A percentile compares a stretch with the other conserved stretches of the same genome.
These are phyloP conservation scores for Chaetomium globosum DNA, from an alignment of 2,329 filamentous ascomycete genomes.

Conservation along the genomic window DNA sequence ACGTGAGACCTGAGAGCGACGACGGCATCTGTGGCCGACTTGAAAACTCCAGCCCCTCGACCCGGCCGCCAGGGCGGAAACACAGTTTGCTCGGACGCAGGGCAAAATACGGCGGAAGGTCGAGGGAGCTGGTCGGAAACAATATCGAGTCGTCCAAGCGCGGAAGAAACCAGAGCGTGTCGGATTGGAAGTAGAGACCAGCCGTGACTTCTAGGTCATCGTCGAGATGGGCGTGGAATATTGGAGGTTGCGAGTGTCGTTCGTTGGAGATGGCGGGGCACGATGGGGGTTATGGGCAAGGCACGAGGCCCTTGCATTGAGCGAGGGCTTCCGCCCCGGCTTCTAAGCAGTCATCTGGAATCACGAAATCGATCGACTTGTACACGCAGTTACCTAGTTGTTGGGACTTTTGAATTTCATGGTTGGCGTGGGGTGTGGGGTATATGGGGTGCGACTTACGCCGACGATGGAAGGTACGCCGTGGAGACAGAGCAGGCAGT, in stretches of 20 bases:
- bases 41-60: slow-evolving; percentile 33
- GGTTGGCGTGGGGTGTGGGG: not conserved
- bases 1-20: slow-evolving; percentile 35
- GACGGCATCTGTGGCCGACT: slow-evolving; percentile 23
- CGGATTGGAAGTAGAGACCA: slow-evolving; percentile 35
- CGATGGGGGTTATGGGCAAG: slow-evolving; percentile 26
- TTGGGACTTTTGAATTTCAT: not conserved
- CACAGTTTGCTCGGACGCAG: slow-evolving; percentile 33
- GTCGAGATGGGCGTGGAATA: slow-evolving; percentile 28
- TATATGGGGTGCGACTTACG: slow-evolving; percentile 21
- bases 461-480: slow-evolving; percentile 35
- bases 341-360: slow-evolving; percentile 31
- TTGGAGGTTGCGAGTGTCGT: slow-evolving; percentile 31
- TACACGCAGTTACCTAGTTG: slow-evolving; percentile 8
- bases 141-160: slow-evolving; percentile 29
- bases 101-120: slow-evolving; percentile 29
- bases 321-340: slow-evolving; percentile 25
- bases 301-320: slow-evolving; percentile 19
- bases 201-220: slow-evolving; percentile 32
- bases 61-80: slow-evolving; percentile 36
- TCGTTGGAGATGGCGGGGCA: slow-evolving; percentile 9
- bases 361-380: slow-evolving; percentile 35
- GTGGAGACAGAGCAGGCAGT: slow-evolving; percentile 33
- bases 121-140: slow-evolving; percentile 7
- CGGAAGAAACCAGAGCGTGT: slow-evolving; percentile 38